These are phyloP conservation scores for Chrysanthemum seticuspe DNA, from an alignment of 129 eudicot species.

Conservation along the genomic window DNA sequence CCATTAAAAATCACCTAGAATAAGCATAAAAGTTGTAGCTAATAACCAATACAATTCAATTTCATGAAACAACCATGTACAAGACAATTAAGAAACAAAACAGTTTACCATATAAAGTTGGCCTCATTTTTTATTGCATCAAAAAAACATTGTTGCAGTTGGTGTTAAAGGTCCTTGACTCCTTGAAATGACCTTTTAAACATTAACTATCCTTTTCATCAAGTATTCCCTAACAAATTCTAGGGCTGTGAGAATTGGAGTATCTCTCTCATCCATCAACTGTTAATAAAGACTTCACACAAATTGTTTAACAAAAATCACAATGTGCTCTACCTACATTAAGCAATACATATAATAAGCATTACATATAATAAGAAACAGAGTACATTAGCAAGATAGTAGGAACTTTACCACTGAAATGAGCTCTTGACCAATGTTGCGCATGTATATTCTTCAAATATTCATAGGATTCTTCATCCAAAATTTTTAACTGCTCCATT, in stretches of 20 bases:
- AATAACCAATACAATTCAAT: too few species aligned
- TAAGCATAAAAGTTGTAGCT: too few species aligned
- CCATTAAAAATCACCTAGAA: too few species aligned
- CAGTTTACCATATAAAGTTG: too few species aligned
- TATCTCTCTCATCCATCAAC: not conserved
- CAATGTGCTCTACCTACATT: not conserved
- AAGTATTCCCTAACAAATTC: not conserved
- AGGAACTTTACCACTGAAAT: not conserved
- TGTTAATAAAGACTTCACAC: not conserved
- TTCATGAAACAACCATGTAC: too few species aligned
- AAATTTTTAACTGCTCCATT: not conserved
- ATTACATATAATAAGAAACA: too few species aligned
- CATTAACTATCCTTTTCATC: not conserved
- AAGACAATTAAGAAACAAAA: too few species aligned
- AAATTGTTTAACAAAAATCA: not conserved
- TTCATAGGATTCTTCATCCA: not conserved
- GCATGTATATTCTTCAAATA: not conserved
- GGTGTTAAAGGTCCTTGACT: not conserved
- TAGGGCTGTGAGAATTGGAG: not conserved
- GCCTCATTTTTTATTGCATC: not conserved
- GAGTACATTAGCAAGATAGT: not conserved
- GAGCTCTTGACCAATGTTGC: not conserved
- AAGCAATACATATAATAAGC: not conserved
- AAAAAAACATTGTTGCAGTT: not conserved
- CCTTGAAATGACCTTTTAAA: not conserved